Evolutionary conservation across 2,329 filamentous ascomycete species (phyloP).

Genomic region (Scortechinia acanthostroma): DNA sequence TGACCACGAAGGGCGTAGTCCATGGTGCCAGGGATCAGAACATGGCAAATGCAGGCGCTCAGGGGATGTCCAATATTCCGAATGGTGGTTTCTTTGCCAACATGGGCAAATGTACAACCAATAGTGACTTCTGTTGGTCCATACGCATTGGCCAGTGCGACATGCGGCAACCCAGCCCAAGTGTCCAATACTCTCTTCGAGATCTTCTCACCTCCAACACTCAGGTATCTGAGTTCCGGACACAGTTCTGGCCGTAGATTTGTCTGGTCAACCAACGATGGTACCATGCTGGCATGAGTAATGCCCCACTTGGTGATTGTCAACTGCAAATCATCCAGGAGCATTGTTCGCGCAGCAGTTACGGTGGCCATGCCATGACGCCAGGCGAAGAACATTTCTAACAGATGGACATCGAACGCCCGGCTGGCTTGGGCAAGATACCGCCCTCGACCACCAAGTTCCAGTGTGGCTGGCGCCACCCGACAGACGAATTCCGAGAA

Average conservation of each 20-base stretch:
- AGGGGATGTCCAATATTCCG: conserved; percentile 11
- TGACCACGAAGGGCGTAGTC: conserved; percentile 10
- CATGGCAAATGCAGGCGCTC: conserved; percentile 6
- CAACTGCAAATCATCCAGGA: conserved; percentile 7
- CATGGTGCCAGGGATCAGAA: conserved; percentile 5
- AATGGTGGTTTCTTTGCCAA: conserved; percentile 7
- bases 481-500: conserved; percentile 9
- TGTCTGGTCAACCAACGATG: conserved; percentile 50
- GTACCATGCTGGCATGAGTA: conserved; percentile 59
- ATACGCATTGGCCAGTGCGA: conserved; percentile 24
- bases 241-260: conserved; percentile 43
- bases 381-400: conserved; percentile 12
- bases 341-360: conserved; percentile 5
- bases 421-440: conserved; percentile 13
- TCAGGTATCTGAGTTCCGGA: conserved; percentile 55
- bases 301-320: conserved; percentile 46
- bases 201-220: conserved; percentile 59
- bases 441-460: conserved; percentile 12
- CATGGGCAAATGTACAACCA: conserved; percentile 28
- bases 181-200: conserved; percentile 56
- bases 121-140: conserved; percentile 64
- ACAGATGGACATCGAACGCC: conserved; percentile 14
- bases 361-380: conserved; percentile 8
- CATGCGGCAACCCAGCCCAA: conserved; percentile 38
- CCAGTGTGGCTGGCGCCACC: conserved; percentile 5